Evolutionary conservation across 2,329 filamentous ascomycete genomes (phyloP).

Genomic region (Ophiostoma populinum): DNA sequence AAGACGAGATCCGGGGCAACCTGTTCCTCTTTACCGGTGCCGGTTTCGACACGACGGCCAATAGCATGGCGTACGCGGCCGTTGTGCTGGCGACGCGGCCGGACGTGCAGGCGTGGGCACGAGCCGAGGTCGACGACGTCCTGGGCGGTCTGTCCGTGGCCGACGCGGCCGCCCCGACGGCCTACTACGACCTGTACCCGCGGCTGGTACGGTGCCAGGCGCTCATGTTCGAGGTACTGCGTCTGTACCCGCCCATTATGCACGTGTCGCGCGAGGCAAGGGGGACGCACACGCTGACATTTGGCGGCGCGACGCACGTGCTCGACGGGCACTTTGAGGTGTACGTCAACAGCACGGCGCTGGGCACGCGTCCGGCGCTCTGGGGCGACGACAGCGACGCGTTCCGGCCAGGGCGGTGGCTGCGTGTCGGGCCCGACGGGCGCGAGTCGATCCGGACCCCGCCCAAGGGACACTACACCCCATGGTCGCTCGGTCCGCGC

Average conservation of each 20-base stretch:
- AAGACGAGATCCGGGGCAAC: slow-evolving; percentile 17
- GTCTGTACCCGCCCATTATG: slow-evolving; percentile 22
- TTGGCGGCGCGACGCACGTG: slow-evolving; percentile 15
- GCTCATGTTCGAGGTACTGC: slow-evolving; percentile 28
- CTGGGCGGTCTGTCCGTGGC: slow-evolving; percentile 24
- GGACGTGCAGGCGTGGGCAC: slow-evolving; percentile 7
- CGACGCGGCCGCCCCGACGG: background rate
- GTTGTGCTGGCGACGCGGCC: slow-evolving; percentile 25
- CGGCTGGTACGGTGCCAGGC: slow-evolving; percentile 25
- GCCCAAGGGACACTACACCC: slow-evolving; percentile 23
- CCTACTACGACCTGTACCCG: slow-evolving; percentile 27
- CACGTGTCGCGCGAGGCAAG: slow-evolving; percentile 20
- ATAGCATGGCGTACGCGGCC: slow-evolving; percentile 26
- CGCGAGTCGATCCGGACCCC: slow-evolving; percentile 3
- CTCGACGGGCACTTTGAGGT: slow-evolving; percentile 19
- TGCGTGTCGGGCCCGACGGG: slow-evolving; percentile 14
- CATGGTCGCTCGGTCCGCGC: slow-evolving; percentile 31
- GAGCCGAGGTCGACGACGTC: slow-evolving; percentile 19
- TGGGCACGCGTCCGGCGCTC: slow-evolving; percentile 14
- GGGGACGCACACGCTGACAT: slow-evolving; percentile 16
- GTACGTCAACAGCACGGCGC: slow-evolving; percentile 18
- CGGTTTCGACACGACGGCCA: slow-evolving; percentile 28
- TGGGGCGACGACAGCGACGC: slow-evolving; percentile 18
- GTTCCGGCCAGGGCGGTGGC: slow-evolving; percentile 24
- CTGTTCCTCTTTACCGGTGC: slow-evolving; percentile 34